These are phyloP conservation scores for Echinosophora koreensis DNA, from an alignment of 306 rosid genomes.

Conservation along the genomic window DNA sequence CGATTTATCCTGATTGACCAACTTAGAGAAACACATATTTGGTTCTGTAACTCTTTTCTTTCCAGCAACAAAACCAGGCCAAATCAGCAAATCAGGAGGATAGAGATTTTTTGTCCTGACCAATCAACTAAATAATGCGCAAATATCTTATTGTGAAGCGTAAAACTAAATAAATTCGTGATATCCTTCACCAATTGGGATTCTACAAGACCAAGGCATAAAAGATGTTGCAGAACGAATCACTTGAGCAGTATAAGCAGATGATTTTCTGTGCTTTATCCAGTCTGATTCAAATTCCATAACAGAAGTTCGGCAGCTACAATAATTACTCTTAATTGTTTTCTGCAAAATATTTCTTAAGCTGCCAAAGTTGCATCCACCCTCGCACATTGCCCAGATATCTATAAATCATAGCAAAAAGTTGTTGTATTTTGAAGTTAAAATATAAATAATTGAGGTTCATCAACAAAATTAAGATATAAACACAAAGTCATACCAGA, in stretches of 20 bases:
- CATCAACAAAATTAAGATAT: constrained; percentile 19
- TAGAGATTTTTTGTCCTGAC: constrained; percentile 46
- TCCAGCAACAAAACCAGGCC: constrained; percentile 71
- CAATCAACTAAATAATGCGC: constrained; percentile 45
- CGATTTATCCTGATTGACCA: constrained; percentile 56
- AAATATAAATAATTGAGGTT: constrained; percentile 16
- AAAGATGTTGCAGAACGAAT: constrained; percentile 80
- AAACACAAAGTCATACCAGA: constrained; percentile 54
- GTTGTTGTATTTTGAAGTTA: constrained; percentile 27
- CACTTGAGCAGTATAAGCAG: constrained; percentile 73
- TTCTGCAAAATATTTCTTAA: constrained; percentile 51
- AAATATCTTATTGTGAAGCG: constrained; percentile 36
- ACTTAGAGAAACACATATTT: constrained; percentile 69
- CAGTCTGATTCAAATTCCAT: constrained; percentile 91
- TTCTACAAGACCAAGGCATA: constrained; percentile 89
- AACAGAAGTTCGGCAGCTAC: constrained; percentile 63
- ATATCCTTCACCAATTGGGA: constrained; percentile 86
- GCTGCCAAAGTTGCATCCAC: constrained; percentile 46
- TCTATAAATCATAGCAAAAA: constrained; percentile 50
- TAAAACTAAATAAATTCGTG: constrained; percentile 71
- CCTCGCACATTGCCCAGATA: constrained; percentile 68
- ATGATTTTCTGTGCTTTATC: constrained; percentile 74
- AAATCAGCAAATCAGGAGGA: constrained; percentile 45
- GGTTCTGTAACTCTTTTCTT: constrained; percentile 67
- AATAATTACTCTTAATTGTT: constrained; percentile 44